These are phyloP conservation scores for Mitragyna speciosa DNA, from an alignment of 257 asterid genomes.

Conservation along the genomic window DNA sequence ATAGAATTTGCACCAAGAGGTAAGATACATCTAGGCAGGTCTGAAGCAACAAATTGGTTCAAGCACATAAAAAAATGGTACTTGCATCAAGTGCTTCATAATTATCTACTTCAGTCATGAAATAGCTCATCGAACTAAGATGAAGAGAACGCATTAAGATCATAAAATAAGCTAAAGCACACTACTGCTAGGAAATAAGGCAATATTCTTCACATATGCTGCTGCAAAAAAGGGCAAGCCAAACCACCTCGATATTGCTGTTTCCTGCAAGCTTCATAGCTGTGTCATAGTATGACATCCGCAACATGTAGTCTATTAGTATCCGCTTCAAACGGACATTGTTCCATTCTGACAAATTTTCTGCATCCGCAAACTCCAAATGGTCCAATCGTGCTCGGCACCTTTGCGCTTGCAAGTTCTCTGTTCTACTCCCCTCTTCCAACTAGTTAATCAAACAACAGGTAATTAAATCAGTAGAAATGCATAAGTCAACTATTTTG, in stretches of 20 bases:
- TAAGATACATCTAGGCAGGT: background rate
- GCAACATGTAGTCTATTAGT: constrained; percentile 92
- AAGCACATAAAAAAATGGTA: background rate
- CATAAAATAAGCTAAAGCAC: background rate
- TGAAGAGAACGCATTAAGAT: background rate
- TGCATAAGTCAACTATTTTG: background rate
- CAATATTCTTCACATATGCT: too few species aligned
- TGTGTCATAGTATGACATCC: constrained; percentile 91
- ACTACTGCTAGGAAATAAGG: background rate
- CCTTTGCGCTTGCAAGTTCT: constrained; percentile 89
- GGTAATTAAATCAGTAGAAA: background rate
- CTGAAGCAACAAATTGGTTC: background rate
- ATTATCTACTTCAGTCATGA: constrained; percentile 1
- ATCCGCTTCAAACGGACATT: constrained; percentile 72
- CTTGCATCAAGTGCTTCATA: background rate
- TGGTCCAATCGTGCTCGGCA: constrained; percentile 84
- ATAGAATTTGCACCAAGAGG: background rate
- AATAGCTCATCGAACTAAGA: background rate
- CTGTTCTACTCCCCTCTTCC: constrained; percentile 85
- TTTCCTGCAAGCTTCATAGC: constrained; percentile 84
- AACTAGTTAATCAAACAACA: constrained; percentile 48
- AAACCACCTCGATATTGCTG: constrained; percentile 75
- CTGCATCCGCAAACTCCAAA: constrained; percentile 77
- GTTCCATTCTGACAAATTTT: constrained; percentile 68
- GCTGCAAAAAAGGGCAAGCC: background rate